These are phyloP conservation scores for Pulicaria dysenterica DNA, from an alignment of 129 eudicot species.

Conservation along the genomic window DNA sequence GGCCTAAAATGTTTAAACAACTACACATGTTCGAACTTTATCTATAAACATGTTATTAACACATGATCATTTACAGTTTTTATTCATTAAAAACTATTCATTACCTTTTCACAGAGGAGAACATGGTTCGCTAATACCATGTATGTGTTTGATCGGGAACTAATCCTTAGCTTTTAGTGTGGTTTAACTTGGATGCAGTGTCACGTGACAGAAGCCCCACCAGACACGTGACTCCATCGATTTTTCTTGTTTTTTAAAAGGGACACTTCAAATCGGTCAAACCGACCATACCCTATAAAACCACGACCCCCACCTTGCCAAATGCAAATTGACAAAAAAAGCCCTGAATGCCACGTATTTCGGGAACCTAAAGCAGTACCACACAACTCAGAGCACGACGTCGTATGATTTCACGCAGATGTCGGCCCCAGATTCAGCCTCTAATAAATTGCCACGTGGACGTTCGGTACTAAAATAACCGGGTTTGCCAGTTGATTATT, in stretches of 20 bases:
- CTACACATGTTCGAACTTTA: too few relatives aligned
- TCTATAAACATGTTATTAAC: too few relatives aligned
- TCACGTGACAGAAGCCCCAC: slow-evolving; percentile 35
- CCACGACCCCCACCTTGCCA: slow-evolving; percentile 15
- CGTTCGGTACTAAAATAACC: background rate
- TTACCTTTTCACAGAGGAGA: background rate
- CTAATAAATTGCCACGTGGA: slow-evolving; percentile 27
- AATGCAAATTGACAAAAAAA: background rate
- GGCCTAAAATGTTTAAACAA: too few relatives aligned
- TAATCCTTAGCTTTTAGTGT: background rate
- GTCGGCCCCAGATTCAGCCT: slow-evolving; percentile 2
- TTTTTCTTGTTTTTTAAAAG: slow-evolving; percentile 9
- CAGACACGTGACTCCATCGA: slow-evolving; percentile 20
- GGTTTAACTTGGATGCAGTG: slow-evolving; percentile 13
- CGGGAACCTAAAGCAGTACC: background rate
- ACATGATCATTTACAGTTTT: background rate
- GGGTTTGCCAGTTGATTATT: slow-evolving; percentile 21
- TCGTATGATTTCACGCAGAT: background rate
- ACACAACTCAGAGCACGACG: slow-evolving; percentile 15
- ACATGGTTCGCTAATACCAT: background rate
- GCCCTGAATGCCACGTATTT: slow-evolving; percentile 17
- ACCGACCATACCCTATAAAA: slow-evolving; percentile 33
- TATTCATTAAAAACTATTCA: too few relatives aligned
- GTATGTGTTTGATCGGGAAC: background rate
- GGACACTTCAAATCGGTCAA: slow-evolving; percentile 20